Evolutionary conservation across 495 filamentous ascomycete species (phyloP), one percentile per base, ranked within the genome.

Genomic region (Lophiostoma macrostomum): DNA sequence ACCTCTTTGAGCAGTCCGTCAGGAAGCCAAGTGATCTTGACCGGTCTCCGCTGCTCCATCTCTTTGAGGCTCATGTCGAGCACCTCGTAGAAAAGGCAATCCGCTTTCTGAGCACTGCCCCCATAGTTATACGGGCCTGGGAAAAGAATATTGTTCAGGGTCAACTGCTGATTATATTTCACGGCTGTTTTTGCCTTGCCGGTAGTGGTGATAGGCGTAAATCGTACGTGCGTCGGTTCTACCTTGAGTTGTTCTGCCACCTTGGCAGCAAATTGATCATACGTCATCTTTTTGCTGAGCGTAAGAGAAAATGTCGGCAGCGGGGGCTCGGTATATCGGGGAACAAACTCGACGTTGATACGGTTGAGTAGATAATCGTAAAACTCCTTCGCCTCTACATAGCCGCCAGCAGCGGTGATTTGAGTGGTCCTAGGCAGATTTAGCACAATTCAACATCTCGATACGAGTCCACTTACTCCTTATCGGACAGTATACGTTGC

Each of bases 1-100:
- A 89, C 87, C 73, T 95, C 89, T 74, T 96, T 97, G 4, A 80
- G 76, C 53, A 96, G 86, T 20, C 94, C 93, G 50, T 99, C 94
- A 20, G 83, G 85, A 31, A 99, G 75, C 80, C 85, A 88, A 5
- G 77, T 86, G 32, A 99, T 71, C 65, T 86, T 90, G 56, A 96
- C 69, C 48, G 67, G 77, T 69, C 91, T 96, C 72, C 93, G 91
- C 24, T 85, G 91, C 60, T 99, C 94, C 29, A 90, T 76, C 65
- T 99, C 94, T 41, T 86, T 89, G 39, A 99, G 72, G 53, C 88
- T 95, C 72, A 95, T 90, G 38, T 99, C 93, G 24, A 99, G 73
- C 13, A 96, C 78, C 67, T 99, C 93, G 56, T 89, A 97, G 67
- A 81, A 96, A 24, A 99, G 71, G 7, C 82, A 79, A 68, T 96